phyloP scores from a whole-genome alignment of 805 yeast species.

The Kodamaea neixiangensis region DNA sequence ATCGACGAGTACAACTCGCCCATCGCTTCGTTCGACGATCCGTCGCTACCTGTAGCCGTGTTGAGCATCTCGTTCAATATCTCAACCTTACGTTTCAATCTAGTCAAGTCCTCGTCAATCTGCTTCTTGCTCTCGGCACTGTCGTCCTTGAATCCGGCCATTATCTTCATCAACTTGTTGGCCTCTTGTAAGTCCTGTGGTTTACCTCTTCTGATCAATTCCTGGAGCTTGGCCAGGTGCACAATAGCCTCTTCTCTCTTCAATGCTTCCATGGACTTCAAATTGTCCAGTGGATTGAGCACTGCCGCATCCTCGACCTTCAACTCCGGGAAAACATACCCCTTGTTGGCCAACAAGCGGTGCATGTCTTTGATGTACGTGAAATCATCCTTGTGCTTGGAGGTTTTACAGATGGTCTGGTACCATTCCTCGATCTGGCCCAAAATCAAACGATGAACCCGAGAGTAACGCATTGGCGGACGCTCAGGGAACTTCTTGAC shows the following conservation, averaged over 20 bases:
- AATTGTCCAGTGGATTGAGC: conserved; percentile 81
- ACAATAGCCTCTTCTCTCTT: conserved; percentile 92
- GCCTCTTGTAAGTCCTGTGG: conserved; percentile 97
- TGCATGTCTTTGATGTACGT: conserved; percentile 96
- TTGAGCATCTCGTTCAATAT: conserved; percentile 84
- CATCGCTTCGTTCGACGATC: conserved; percentile 67
- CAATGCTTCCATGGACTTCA: conserved; percentile 85
- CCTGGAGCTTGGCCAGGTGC: conserved; percentile 93
- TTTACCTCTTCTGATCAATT: conserved; percentile 89
- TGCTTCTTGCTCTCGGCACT: conserved; percentile 74
- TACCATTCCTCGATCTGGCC: conserved; percentile 97
- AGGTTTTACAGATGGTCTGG: conserved; percentile 87
- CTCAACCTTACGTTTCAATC: conserved; percentile 82
- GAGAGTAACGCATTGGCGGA: conserved; percentile 83
- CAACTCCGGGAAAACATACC: conserved; percentile 90
- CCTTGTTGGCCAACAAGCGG: conserved; percentile 82
- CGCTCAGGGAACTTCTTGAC: conserved; percentile 93
- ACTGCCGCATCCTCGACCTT: conserved; percentile 91
- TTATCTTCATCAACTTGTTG: conserved; percentile 91
- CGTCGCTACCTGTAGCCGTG: conserved; percentile 44
- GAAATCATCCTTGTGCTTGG: conserved; percentile 87
- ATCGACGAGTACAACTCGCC: conserved; percentile 75
- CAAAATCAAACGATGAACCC: conserved; percentile 80
- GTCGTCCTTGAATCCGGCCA: conserved; percentile 97
- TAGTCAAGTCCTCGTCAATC: conserved; percentile 80